Evolutionary conservation across 2,329 filamentous ascomycete genomes (phyloP).

Genomic region (Ramichloridium luteum): DNA sequence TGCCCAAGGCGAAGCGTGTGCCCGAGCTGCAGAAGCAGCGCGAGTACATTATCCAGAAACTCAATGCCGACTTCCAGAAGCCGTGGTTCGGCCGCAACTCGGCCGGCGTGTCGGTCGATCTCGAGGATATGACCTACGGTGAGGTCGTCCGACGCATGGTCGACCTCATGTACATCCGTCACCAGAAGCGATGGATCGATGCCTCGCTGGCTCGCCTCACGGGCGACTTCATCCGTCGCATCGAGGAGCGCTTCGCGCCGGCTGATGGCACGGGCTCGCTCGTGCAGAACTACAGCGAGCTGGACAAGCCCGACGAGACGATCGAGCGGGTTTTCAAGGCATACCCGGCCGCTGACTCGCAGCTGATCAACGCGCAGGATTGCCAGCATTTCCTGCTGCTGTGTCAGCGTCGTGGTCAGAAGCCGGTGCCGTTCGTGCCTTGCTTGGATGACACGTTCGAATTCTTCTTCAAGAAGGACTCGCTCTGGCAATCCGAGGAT

Average conservation of each 20-base stretch:
- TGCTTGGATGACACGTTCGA: conserved; percentile 95
- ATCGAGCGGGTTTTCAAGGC: conserved; percentile 67
- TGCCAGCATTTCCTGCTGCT: conserved; percentile 92
- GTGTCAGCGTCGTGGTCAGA: conserved; percentile 83
- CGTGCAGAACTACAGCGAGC: conserved; percentile 80
- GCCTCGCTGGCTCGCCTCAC: conserved; percentile 69
- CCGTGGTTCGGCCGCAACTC: conserved; percentile 89
- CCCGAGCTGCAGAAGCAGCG: conserved; percentile 78
- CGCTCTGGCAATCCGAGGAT: conserved; percentile 97
- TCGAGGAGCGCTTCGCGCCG: conserved; percentile 91
- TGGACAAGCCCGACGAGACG: conserved; percentile 66
- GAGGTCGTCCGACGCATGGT: conserved; percentile 81
- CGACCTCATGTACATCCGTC: conserved; percentile 81
- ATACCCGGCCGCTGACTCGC: conserved; percentile 75
- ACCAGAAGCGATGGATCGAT: conserved; percentile 86
- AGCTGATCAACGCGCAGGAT: conserved; percentile 96
- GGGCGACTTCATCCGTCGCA: conserved; percentile 88
- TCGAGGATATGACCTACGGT: conserved; percentile 92
- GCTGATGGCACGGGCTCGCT: conserved; percentile 59
- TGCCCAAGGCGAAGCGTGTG: conserved; percentile 89
- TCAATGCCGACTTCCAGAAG: conserved; percentile 94
- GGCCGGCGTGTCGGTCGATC: conserved; percentile 65
- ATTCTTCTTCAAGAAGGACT: conserved; percentile 99
- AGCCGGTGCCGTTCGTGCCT: conserved; percentile 92
- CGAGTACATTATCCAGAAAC: conserved; percentile 84